Conservation (phyloP, 768 basidiomycete species). For the Harrya chromipes region DNA sequence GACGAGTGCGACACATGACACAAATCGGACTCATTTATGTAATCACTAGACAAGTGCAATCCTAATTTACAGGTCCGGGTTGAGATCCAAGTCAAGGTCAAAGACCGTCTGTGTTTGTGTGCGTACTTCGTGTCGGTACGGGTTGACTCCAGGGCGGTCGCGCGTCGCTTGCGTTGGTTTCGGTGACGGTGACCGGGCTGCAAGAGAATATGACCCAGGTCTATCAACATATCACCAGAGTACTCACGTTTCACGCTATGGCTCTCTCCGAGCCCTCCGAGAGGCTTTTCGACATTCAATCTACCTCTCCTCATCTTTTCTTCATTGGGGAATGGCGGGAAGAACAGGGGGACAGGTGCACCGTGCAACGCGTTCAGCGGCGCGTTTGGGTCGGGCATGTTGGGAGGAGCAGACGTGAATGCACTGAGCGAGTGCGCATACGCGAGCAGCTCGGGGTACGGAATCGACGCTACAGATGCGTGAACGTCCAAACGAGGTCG, state of each 20-base stretch:
- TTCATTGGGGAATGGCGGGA: conserved; percentile 89
- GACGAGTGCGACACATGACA: conserved; percentile 7
- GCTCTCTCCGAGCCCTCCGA: conserved; percentile 76
- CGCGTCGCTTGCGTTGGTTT: conserved; percentile 44
- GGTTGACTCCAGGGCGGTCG: conserved; percentile 54
- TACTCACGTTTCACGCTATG: conserved; percentile 73
- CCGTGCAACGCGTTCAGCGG: conserved; percentile 48
- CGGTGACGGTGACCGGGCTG: conserved; percentile 65
- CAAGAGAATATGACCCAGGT: conserved; percentile 5
- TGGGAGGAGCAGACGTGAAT: conserved; percentile 86
- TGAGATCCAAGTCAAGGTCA: conserved; percentile 81
- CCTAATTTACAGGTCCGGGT: conserved; percentile 64
- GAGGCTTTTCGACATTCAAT: conserved; percentile 76
- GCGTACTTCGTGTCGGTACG: conserved; percentile 69
- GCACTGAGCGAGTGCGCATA: conserved; percentile 84
- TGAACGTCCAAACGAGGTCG: not conserved
- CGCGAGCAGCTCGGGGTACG: conserved; percentile 77
- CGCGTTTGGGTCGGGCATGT: conserved; percentile 71
- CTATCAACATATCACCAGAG: not conserved
- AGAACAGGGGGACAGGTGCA: conserved; percentile 75
- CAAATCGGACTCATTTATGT: conserved; percentile 16
- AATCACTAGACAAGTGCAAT: conserved; percentile 13
- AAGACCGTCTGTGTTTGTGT: conserved; percentile 61
- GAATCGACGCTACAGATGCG: conserved; percentile 57
- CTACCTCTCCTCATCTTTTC: conserved; percentile 86